Conservation (phyloP, 1,284 basidiomycete genomes). For the Tilletiaria anomala region DNA sequence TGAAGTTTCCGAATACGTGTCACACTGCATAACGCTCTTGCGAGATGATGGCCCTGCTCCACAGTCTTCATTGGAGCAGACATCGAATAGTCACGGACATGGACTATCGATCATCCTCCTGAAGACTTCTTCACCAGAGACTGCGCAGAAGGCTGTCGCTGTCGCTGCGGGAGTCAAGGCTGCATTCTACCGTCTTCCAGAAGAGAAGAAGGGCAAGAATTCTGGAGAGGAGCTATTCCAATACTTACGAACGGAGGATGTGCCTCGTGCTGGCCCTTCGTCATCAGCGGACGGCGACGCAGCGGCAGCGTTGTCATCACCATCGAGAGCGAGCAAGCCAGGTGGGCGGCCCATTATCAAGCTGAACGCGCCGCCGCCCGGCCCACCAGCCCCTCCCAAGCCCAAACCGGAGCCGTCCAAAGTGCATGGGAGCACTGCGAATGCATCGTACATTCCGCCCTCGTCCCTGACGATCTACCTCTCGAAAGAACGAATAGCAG, state of each 20-base stretch:
- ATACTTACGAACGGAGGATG: constrained; percentile 1
- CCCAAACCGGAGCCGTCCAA: too few species aligned
- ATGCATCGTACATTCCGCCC: constrained; percentile 1
- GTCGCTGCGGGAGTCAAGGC: constrained; percentile 1
- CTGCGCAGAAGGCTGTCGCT: constrained; percentile 1
- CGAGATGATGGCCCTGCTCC: neutral
- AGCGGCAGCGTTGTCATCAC: too few species aligned
- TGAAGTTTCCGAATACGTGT: too few species aligned
- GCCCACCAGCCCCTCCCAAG: too few species aligned
- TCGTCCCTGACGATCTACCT: neutral
- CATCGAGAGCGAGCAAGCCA: too few species aligned
- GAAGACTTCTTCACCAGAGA: neutral
- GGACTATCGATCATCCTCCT: neutral
- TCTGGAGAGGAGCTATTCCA: neutral
- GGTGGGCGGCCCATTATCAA: too few species aligned
- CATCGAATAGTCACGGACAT: neutral
- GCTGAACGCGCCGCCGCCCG: too few species aligned
- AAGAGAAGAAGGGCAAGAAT: neutral
- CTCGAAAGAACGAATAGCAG: constrained; percentile 1
- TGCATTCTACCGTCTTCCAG: neutral
- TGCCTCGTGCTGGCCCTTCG: too few species aligned
- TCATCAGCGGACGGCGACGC: too few species aligned
- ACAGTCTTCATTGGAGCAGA: neutral
- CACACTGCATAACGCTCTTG: neutral
- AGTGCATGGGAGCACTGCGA: too few species aligned